Evolutionary conservation across 2,329 filamentous ascomycete genomes (phyloP).

Genomic region (Colletotrichum tropicale): DNA sequence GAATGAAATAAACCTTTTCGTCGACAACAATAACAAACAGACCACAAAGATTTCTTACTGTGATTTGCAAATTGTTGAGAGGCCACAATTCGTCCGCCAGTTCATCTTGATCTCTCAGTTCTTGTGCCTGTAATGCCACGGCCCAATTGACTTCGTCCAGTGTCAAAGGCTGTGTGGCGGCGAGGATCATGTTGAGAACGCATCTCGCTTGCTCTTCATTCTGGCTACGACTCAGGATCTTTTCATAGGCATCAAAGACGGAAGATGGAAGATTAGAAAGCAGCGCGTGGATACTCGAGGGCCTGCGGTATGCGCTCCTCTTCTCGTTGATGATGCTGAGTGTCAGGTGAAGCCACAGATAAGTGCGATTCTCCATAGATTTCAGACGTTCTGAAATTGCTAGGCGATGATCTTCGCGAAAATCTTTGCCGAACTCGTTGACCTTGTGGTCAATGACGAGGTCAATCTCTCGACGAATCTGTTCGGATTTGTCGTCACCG

Average conservation of each 20-base stretch:
- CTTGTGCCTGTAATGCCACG: too few relatives aligned
- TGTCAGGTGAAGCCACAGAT: conserved; percentile 42
- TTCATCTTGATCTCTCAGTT: too few relatives aligned
- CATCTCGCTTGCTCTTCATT: accelerated
- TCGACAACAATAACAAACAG: too few relatives aligned
- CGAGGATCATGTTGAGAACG: background rate
- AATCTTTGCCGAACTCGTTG: conserved; percentile 12
- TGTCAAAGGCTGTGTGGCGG: background rate
- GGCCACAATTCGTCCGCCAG: too few relatives aligned
- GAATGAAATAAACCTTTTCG: too few relatives aligned
- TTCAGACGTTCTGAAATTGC: conserved; percentile 24
- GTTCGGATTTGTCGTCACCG: conserved; percentile 27
- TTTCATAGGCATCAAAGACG: background rate
- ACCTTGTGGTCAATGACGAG: conserved; percentile 30
- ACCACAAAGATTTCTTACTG: too few relatives aligned
- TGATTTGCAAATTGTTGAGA: too few relatives aligned
- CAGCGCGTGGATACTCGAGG: accelerated
- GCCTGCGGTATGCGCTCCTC: background rate
- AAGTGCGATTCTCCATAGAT: conserved; percentile 36
- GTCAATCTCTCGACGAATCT: conserved; percentile 35
- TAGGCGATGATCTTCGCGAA: accelerated
- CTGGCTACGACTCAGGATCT: background rate
- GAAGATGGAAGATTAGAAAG: background rate
- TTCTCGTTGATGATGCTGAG: conserved; percentile 31
- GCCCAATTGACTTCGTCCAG: background rate